Evolutionary conservation across 176 grass and related monocot species (phyloP).

Genomic region (Aegilops longissima): DNA sequence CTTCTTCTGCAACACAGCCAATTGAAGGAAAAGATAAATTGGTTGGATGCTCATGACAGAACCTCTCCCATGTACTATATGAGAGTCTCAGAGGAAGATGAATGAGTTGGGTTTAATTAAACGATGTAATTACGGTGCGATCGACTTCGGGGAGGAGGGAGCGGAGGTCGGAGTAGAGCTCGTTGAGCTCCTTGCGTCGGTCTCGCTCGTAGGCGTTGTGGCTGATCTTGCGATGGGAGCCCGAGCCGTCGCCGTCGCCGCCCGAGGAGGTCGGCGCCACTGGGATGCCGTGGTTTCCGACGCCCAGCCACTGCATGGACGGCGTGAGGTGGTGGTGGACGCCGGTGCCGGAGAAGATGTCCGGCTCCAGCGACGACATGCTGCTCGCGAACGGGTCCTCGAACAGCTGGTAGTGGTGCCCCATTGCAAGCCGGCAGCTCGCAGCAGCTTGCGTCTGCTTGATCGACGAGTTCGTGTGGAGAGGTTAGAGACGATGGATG

Average conservation of each 20-base stretch:
- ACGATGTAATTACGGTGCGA: conserved; percentile 31
- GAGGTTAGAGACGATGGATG: no score
- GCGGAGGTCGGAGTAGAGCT: conserved; percentile 71
- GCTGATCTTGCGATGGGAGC: conserved; percentile 56
- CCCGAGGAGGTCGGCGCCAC: conserved; percentile 29
- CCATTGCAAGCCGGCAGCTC: conserved; percentile 11
- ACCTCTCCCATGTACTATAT: no score
- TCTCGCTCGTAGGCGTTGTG: conserved; percentile 96
- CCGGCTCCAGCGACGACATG: not conserved
- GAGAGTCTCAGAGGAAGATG: no score
- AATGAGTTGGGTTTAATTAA: no score
- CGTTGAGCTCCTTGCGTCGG: conserved; percentile 88
- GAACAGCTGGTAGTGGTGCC: conserved; percentile 23
- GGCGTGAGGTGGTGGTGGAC: not conserved
- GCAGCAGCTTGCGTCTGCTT: no score
- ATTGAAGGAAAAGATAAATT: not conserved
- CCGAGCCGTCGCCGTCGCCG: not conserved
- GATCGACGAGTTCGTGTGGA: no score
- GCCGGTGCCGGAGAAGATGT: conserved; percentile 1
- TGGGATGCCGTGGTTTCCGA: conserved; percentile 31
- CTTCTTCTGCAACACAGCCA: not conserved
- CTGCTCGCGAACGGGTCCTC: conserved; percentile 54
- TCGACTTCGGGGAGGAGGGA: conserved; percentile 64
- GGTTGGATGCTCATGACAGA: not conserved
- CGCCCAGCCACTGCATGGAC: conserved; percentile 29